A percentile compares a stretch with the other conserved stretches of the same genome.
These are phyloP conservation scores for Cardiospermum halicacabum DNA, from an alignment of 345 rosid genomes.

Conservation along the genomic window DNA sequence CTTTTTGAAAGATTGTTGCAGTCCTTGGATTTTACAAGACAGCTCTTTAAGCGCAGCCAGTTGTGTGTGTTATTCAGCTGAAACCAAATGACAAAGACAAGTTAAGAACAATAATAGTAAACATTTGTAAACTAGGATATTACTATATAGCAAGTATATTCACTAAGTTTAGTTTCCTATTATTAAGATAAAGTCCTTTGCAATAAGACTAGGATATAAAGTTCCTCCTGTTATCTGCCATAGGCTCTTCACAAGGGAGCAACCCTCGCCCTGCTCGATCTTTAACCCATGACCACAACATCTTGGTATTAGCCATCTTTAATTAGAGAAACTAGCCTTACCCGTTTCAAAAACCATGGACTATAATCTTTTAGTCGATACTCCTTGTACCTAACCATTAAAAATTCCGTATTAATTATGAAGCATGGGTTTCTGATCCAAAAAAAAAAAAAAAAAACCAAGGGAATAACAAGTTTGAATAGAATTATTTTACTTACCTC, in stretches of 20 bases:
- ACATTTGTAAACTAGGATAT: too few species aligned
- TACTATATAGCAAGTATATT: too few species aligned
- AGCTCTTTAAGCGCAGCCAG: slow-evolving; percentile 78
- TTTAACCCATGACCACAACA: too few species aligned
- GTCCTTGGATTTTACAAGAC: slow-evolving; percentile 85
- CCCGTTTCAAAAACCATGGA: slow-evolving; percentile 86
- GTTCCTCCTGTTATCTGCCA: too few species aligned
- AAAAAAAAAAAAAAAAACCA: background rate
- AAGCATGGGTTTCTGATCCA: background rate
- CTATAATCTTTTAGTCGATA: slow-evolving; percentile 89
- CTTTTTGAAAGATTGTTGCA: slow-evolving; percentile 59
- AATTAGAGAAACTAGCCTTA: slow-evolving; percentile 12
- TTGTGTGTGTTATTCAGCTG: slow-evolving; percentile 68
- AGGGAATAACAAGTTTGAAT: background rate
- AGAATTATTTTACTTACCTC: slow-evolving; percentile 44
- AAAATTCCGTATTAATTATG: background rate
- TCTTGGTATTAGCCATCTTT: background rate
- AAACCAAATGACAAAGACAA: slow-evolving; percentile 11
- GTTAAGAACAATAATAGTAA: background rate
- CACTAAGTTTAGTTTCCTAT: too few species aligned
- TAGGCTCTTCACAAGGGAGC: too few species aligned
- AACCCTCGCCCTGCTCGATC: too few species aligned
- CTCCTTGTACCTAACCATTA: slow-evolving; percentile 74
- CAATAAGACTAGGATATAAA: too few species aligned
- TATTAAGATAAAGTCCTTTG: too few species aligned